Base-by-base conservation (phyloP, 2,329 filamentous ascomycete genomes). In the Exophiala aquamarina region DNA sequence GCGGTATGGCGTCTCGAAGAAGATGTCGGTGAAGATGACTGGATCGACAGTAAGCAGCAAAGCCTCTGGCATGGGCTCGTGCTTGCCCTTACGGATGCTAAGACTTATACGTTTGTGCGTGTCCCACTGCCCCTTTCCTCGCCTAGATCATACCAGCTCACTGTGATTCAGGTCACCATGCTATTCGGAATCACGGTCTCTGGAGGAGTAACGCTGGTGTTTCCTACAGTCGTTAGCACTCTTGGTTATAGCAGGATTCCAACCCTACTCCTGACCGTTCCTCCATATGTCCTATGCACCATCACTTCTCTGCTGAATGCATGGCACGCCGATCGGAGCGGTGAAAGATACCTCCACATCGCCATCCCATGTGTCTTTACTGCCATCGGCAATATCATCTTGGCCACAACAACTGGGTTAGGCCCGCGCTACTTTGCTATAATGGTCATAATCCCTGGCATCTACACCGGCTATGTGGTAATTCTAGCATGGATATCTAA, bases 401-500 rank as follows among this genome's bases (percentile, higher is more conserved):
- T 89, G 6, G 84, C 83, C 1, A 71, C 80, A 0, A 87, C 85
- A 0, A 81, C 74, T 0, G 63, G 70, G 2, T 72, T 76, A 0
- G 84, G 73, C 0, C 79, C 84, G 0, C 74, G 86, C 28, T 89
- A 89, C 54, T 66, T 85, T 7, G 74, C 81, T 21, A 88, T 89
- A 77, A 83, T 89, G 76, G 70, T 89, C 31, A 88, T 89, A 81
- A 73, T 57, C 7, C 47, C 52, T 8, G 52, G 54, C 35, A 33
- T 53, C 13, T 55, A 55, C n/a, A 76, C 78, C 1, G 78, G 80
- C 38, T 89, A 83, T 60, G 85, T 86, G 1, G 83, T 87, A 1
- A 75, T 76, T 1, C 70, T 88, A 3, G 78, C 83, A 2, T 93
- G 87, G 87, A 89, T 91, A 54, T 82, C 78, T 37, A 88, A 86